These are phyloP conservation scores for Sporothrix inflata DNA, from an alignment of 2,329 filamentous ascomycete genomes.

Conservation along the genomic window DNA sequence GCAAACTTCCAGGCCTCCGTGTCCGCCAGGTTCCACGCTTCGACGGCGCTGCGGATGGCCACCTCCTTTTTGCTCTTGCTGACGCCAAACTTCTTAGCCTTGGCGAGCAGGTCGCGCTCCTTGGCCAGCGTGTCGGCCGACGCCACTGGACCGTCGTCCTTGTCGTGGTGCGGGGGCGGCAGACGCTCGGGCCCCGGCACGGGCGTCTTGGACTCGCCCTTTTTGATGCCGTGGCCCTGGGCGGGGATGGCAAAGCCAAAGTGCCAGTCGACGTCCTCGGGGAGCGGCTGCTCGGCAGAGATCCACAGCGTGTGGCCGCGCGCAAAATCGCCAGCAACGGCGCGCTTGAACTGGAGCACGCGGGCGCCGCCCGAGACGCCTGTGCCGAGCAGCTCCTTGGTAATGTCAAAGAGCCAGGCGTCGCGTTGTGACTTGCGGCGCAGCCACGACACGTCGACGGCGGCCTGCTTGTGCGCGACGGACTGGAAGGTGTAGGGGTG, in stretches of 20 bases:
- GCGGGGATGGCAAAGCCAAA: constrained; percentile 83
- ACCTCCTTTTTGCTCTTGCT: constrained; percentile 50
- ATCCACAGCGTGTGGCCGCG: constrained; percentile 76
- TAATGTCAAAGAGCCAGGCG: constrained; percentile 74
- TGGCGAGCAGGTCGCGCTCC: constrained; percentile 58
- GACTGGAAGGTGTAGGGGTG: constrained; percentile 85
- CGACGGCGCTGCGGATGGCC: constrained; percentile 57
- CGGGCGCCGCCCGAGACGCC: constrained; percentile 66
- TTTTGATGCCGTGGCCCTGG: constrained; percentile 48
- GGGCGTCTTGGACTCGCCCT: constrained; percentile 60
- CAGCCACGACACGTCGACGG: constrained; percentile 66
- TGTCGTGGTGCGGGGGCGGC: constrained; percentile 54
- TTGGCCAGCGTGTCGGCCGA: constrained; percentile 55
- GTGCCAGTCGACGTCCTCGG: constrained; percentile 80
- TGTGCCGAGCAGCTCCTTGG: constrained; percentile 67
- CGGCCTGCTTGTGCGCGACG: constrained; percentile 64
- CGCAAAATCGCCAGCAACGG: constrained; percentile 70
- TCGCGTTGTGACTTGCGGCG: constrained; percentile 73
- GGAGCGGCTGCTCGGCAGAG: constrained; percentile 66
- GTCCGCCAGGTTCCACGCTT: constrained; percentile 71
- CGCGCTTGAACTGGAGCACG: constrained; percentile 77
- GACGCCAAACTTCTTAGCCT: constrained; percentile 49
- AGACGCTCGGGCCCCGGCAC: constrained; percentile 61
- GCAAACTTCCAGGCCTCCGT: constrained; percentile 78
- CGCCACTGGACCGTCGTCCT: constrained; percentile 53